Base-by-base conservation (phyloP, 2,329 filamentous ascomycete genomes). In the Botryotinia narcissicola region DNA sequence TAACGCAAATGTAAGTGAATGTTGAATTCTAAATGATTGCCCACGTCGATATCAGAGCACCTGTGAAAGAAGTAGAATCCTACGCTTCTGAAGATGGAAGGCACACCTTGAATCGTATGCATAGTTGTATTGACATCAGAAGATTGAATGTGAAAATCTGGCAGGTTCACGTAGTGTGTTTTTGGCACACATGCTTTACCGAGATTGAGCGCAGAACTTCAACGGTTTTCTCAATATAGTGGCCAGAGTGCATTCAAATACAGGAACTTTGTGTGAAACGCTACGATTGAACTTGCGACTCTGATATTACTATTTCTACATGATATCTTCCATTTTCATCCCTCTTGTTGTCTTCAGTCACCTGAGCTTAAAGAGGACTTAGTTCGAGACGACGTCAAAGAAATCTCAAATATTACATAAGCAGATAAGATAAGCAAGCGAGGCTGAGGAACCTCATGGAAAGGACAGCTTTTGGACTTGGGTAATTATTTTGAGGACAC, bases 381-480 rank as follows among this genome's bases (percentile, higher is more conserved):
- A 14, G 25, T 54, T 54, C 48, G 48, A 54, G 12, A 16, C 48
- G 48, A 51, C 48, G 25, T 54, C 48, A 51, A 51, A 51, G 48
- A n/a, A n/a, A 25, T n/a, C 48, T n/a, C 12, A n/a, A 54, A n/a
- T 16, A 54, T 54, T 57, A 57, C 51, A 29, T 57, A 57, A 57
- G 51, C 51, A 29, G 22, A 40, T 40, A 18, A 7, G 25, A 62
- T 62, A 48, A 54, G 51, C 64, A 44, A 61, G 46, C 44, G 42
- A 62, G 29, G 40, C 44, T 67, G 46, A 72, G 48, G 64, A 25
- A 70, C 20, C 10, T 61, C 10, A 42, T 29, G 10, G 68, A 70
- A 46, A 70, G 51, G 68, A 70, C 57, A 70, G 57, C 51, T 70
- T 59, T 59, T 62, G 37, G 42, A 44, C 37, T 44, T 40, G 35